These are phyloP conservation scores for Elsinoe necatrix DNA, from an alignment of 2,329 filamentous ascomycete genomes.

Conservation along the genomic window DNA sequence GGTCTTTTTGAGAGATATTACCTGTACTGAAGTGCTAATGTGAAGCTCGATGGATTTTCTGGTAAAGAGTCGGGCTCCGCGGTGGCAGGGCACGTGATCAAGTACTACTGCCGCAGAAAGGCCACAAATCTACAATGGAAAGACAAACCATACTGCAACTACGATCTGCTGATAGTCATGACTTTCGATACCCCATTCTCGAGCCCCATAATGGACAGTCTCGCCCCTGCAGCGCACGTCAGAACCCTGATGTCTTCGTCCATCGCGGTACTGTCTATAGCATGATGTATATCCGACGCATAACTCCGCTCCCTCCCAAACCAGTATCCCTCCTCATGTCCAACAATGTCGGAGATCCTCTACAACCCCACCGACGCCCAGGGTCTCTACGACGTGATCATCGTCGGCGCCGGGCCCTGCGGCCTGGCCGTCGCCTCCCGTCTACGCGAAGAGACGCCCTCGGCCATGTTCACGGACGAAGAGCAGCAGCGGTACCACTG, in stretches of 20 bases:
- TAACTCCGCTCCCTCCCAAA: no score
- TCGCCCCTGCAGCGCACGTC: no score
- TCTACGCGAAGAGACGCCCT: conserved; percentile 63
- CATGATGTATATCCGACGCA: background rate
- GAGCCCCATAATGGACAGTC: no score
- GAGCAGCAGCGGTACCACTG: conserved; percentile 76
- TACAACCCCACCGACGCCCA: conserved; percentile 5
- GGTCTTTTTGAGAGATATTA: background rate
- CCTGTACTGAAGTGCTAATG: no score
- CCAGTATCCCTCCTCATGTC: no score
- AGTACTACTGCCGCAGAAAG: no score
- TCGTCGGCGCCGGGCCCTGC: conserved; percentile 66
- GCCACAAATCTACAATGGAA: no score
- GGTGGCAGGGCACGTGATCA: no score
- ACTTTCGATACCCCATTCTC: background rate
- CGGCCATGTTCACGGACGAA: conserved; percentile 73
- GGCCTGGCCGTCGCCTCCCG: conserved; percentile 66
- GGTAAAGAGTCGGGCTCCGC: no score
- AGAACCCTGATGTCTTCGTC: background rate
- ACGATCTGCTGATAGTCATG: background rate
- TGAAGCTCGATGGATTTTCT: no score
- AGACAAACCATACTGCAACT: background rate
- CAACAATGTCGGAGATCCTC: background rate
- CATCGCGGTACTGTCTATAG: conserved; percentile 9
- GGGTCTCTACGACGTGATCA: conserved; percentile 54